A percentile compares a stretch with the other conserved stretches of the same genome.
These are phyloP conservation scores for Lactarius hatsudake DNA, from an alignment of 768 basidiomycete genomes.

Conservation along the genomic window DNA sequence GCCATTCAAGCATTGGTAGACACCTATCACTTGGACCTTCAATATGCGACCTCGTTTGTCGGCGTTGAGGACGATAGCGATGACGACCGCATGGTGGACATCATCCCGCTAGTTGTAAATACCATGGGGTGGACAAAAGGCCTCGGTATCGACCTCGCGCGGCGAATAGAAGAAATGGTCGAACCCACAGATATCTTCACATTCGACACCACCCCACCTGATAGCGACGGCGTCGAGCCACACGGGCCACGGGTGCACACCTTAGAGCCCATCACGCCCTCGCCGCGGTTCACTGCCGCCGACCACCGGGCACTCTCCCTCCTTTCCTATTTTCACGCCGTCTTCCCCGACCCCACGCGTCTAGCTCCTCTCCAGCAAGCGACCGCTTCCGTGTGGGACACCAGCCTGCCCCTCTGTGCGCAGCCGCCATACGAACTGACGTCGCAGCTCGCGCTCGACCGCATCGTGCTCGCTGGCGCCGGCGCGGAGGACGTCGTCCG, in stretches of 20 bases:
- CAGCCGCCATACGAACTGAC: constrained; percentile 72
- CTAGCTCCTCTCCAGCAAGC: constrained; percentile 23
- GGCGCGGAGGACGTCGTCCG: constrained; percentile 77
- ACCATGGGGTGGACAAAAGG: constrained; percentile 98
- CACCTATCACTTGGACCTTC: constrained; percentile 66
- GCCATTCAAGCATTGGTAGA: constrained; percentile 66
- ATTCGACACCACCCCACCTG: constrained; percentile 32
- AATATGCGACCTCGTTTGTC: constrained; percentile 39
- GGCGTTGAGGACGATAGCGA: constrained; percentile 31
- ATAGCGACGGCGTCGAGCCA: neutral
- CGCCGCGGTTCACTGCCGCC: constrained; percentile 50
- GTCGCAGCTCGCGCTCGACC: constrained; percentile 52
- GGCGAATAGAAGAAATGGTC: constrained; percentile 63
- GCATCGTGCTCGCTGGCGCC: constrained; percentile 64
- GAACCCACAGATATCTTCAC: constrained; percentile 61
- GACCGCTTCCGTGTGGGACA: constrained; percentile 59
- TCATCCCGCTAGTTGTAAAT: constrained; percentile 85
- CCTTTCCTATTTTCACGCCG: constrained; percentile 75
- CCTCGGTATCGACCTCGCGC: constrained; percentile 76
- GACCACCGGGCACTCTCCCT: constrained; percentile 70
- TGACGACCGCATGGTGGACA: constrained; percentile 47
- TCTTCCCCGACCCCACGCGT: constrained; percentile 35
- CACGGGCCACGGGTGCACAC: constrained; percentile 37
- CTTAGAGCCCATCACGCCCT: constrained; percentile 46
- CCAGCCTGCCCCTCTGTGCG: constrained; percentile 63